Evolutionary conservation across 1,284 basidiomycete species (phyloP).

Genomic region (Ustilago esculenta): DNA sequence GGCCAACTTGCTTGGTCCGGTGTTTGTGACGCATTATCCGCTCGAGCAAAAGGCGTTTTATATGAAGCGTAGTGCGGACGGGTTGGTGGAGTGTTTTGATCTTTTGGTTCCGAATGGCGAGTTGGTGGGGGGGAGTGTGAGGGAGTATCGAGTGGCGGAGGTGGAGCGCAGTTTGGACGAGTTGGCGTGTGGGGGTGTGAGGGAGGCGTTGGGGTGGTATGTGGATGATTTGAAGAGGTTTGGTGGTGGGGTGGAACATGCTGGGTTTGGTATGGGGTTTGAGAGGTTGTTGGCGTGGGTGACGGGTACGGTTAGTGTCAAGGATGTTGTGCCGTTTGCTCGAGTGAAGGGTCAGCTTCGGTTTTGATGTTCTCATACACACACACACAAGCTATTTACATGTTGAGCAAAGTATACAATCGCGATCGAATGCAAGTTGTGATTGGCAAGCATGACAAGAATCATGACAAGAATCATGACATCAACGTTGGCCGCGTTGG

Average conservation of each 20-base stretch:
- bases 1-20: slow-evolving; percentile 77
- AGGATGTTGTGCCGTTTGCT: slow-evolving; percentile 60
- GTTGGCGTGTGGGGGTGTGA: not conserved
- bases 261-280: slow-evolving; percentile 63
- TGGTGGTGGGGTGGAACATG: slow-evolving; percentile 56
- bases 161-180: slow-evolving; percentile 31
- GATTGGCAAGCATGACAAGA: too few species aligned
- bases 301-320: slow-evolving; percentile 57
- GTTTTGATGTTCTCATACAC: too few species aligned
- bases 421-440: too few species aligned
- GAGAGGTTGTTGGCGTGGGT: slow-evolving; percentile 62
- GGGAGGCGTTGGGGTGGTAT: slow-evolving; percentile 54
- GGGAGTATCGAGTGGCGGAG: slow-evolving; percentile 79
- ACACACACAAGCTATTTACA: too few species aligned
- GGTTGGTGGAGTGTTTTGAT: slow-evolving; percentile 88
- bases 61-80: slow-evolving; percentile 75
- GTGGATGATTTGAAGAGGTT: slow-evolving; percentile 53
- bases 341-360: slow-evolving; percentile 50
- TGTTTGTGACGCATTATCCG: slow-evolving; percentile 94
- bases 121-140: slow-evolving; percentile 87
- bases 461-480: too few species aligned
- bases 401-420: too few species aligned
- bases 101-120: slow-evolving; percentile 90
- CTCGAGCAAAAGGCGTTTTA: slow-evolving; percentile 88
- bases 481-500: too few species aligned